Evolutionary conservation across 441 rosid genomes (phyloP).

Genomic region (Dalechampia spathulata): DNA sequence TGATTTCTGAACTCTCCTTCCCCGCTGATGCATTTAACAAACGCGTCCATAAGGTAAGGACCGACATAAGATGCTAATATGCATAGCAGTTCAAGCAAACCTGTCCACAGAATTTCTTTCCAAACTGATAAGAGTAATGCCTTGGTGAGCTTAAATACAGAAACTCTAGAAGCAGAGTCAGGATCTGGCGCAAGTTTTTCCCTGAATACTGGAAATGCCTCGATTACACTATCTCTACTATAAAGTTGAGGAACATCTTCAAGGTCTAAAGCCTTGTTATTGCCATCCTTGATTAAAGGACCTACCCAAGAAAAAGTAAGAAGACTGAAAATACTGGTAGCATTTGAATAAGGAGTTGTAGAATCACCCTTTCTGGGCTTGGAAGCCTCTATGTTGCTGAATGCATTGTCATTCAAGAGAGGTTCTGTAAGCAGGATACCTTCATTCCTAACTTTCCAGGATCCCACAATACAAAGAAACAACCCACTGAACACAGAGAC

Average conservation of each 20-base stretch:
- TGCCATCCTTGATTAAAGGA: slow-evolving; percentile 57
- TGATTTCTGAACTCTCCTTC: slow-evolving; percentile 30
- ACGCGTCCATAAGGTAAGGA: slow-evolving; percentile 69
- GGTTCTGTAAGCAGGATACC: slow-evolving; percentile 45
- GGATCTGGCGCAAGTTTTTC: slow-evolving; percentile 40
- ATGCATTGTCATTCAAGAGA: slow-evolving; percentile 38
- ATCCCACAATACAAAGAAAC: slow-evolving; percentile 56
- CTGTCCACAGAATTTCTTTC: slow-evolving; percentile 55
- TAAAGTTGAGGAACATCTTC: slow-evolving; percentile 86
- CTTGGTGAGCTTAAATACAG: slow-evolving; percentile 46
- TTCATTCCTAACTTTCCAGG: slow-evolving; percentile 28
- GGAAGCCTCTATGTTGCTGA: slow-evolving; percentile 20
- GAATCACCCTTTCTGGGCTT: slow-evolving; percentile 37
- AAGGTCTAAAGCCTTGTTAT: slow-evolving; percentile 66
- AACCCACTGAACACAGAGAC: slow-evolving; percentile 42
- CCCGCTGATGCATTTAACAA: slow-evolving; percentile 73
- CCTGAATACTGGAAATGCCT: slow-evolving; percentile 34
- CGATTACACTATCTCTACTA: slow-evolving; percentile 41
- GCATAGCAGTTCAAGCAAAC: slow-evolving; percentile 32
- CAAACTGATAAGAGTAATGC: slow-evolving; percentile 53
- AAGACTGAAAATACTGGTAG: slow-evolving; percentile 45
- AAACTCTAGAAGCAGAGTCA: slow-evolving; percentile 29
- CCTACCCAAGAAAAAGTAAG: slow-evolving; percentile 73
- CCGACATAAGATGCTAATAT: slow-evolving; percentile 63
- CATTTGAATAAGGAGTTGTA: slow-evolving; percentile 50